Evolutionary conservation across 208 protist species (phyloP).

Genomic region (Leishmania guyanensis): DNA sequence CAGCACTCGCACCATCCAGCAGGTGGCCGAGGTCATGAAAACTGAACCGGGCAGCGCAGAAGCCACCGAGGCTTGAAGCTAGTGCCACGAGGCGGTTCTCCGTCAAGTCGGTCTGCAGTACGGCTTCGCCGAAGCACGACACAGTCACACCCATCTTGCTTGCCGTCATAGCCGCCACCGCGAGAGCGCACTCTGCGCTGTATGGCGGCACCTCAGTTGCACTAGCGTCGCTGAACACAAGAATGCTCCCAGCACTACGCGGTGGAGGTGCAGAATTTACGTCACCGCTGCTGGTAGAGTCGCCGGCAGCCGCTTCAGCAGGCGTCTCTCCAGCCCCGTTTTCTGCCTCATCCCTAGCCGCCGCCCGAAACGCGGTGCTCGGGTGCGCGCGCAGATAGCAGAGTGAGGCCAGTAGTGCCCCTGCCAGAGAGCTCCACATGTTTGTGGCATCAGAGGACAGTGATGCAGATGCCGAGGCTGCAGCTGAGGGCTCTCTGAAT

Average conservation of each 20-base stretch:
- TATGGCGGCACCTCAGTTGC: conserved; percentile 28
- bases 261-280: neutral
- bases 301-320: conserved; percentile 1
- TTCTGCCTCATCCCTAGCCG: conserved; percentile 1
- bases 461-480: neutral
- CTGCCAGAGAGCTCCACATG: conserved; percentile 61
- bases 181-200: conserved; percentile 69
- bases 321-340: neutral
- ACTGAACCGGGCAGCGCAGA: conserved; percentile 33
- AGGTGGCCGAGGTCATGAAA: conserved; percentile 38
- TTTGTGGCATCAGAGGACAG: conserved; percentile 4
- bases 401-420: conserved; percentile 59
- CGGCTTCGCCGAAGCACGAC: conserved; percentile 58
- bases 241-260: conserved; percentile 18
- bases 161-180: conserved; percentile 42
- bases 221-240: conserved; percentile 68
- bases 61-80: conserved; percentile 43
- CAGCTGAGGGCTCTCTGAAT: neutral
- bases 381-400: conserved; percentile 55
- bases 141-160: conserved; percentile 40
- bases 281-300: neutral
- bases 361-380: neutral
- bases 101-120: conserved; percentile 9
- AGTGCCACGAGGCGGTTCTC: conserved; percentile 40
- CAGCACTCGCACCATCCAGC: conserved; percentile 28